phyloP scores from a whole-genome alignment of 2,329 filamentous ascomycete species.

The Fusarium virguliforme region DNA sequence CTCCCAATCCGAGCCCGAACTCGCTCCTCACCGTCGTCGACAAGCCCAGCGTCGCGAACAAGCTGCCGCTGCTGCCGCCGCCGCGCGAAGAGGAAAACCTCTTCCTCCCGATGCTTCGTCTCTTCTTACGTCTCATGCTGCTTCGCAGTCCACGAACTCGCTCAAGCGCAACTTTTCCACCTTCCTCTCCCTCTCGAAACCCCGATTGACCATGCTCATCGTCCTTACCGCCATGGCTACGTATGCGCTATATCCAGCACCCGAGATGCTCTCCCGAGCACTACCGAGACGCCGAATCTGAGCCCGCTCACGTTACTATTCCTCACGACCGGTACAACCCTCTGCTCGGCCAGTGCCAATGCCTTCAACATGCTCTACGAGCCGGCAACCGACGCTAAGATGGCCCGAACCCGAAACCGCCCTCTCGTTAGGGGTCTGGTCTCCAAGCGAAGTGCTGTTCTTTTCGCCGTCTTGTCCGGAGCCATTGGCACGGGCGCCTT shows the following conservation, averaged over 20 bases:
- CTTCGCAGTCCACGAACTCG: slow-evolving; percentile 66
- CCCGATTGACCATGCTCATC: slow-evolving; percentile 91
- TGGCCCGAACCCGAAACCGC: slow-evolving; percentile 92
- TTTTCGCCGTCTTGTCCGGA: slow-evolving; percentile 85
- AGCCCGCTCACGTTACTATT: slow-evolving; percentile 93
- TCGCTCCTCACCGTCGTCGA: slow-evolving; percentile 57
- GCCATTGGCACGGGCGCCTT: slow-evolving; percentile 79
- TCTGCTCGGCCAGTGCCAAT: slow-evolving; percentile 93
- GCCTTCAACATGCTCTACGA: slow-evolving; percentile 98
- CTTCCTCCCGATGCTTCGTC: slow-evolving; percentile 70
- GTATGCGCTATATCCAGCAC: slow-evolving; percentile 94
- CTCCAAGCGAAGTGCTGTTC: slow-evolving; percentile 77
- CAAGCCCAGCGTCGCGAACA: slow-evolving; percentile 52
- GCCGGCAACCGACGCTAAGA: slow-evolving; percentile 88
- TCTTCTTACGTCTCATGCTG: slow-evolving; percentile 68
- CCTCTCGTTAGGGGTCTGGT: slow-evolving; percentile 89
- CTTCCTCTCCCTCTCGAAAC: slow-evolving; percentile 94
- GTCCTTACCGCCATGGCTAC: slow-evolving; percentile 91
- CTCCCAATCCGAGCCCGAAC: slow-evolving; percentile 39
- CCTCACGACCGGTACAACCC: slow-evolving; percentile 88
- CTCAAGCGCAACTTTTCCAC: slow-evolving; percentile 80
- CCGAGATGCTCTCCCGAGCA: slow-evolving; percentile 82
- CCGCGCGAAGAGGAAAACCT: slow-evolving; percentile 46
- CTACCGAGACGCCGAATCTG: slow-evolving; percentile 80
- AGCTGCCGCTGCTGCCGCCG: slow-evolving; percentile 41